These are phyloP conservation scores for Plasmopara muralis DNA, from an alignment of 352 stramenopile genomes.

Conservation along the genomic window DNA sequence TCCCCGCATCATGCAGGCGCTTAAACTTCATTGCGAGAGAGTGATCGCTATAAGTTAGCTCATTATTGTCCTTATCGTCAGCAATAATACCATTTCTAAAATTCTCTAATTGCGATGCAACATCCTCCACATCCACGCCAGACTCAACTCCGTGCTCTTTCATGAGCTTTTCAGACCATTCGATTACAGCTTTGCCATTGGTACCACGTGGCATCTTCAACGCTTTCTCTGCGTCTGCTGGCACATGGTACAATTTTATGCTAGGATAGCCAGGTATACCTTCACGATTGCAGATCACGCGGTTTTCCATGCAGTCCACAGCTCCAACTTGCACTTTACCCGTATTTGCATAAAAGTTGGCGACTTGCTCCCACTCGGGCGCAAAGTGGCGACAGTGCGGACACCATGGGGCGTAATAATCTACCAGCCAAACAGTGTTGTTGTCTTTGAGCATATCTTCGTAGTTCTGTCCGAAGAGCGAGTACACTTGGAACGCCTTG, in stretches of 20 bases:
- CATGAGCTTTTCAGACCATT: constrained; percentile 57
- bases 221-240: constrained; percentile 20
- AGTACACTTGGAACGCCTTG: constrained; percentile 56
- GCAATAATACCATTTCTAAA: constrained; percentile 36
- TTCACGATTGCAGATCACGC: constrained; percentile 51
- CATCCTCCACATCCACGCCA: constrained; percentile 39
- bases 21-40: constrained; percentile 60
- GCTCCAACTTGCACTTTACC: constrained; percentile 56
- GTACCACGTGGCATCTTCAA: constrained; percentile 22
- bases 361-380: constrained; percentile 63
- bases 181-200: constrained; percentile 41
- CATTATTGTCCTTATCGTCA: constrained; percentile 7
- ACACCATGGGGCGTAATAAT: constrained; percentile 85
- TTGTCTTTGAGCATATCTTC: constrained; percentile 41
- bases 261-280: constrained; percentile 56
- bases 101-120: constrained; percentile 40
- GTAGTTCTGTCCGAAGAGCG: constrained; percentile 33
- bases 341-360: constrained; percentile 54
- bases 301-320: constrained; percentile 67
- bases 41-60: constrained; percentile 30
- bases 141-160: constrained; percentile 44
- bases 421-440: constrained; percentile 63
- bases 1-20: constrained; percentile 58
- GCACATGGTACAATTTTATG: constrained; percentile 71
- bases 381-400: constrained; percentile 76